phyloP scores from a whole-genome alignment of 805 yeast species.

The Schizosaccharomyces japonicus region DNA sequence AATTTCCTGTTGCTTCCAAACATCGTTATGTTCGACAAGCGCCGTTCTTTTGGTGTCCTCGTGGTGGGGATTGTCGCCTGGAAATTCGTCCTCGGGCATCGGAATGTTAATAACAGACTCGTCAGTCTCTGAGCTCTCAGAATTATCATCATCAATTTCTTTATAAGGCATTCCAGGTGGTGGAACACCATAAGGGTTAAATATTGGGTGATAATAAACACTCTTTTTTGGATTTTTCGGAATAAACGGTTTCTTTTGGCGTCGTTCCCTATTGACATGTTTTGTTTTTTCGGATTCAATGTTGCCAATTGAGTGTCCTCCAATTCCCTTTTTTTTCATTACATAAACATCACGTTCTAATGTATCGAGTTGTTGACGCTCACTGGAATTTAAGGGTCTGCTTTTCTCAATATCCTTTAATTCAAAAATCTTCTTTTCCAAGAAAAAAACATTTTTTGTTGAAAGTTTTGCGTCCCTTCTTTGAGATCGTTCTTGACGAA shows the following conservation, averaged over 20 bases:
- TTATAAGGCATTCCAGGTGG: constrained; percentile 4
- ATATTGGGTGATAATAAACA: constrained; percentile 1
- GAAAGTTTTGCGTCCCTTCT: neutral
- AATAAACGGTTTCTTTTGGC: neutral
- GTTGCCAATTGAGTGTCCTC: neutral
- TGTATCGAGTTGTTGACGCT: neutral
- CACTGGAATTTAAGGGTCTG: neutral
- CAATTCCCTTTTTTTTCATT: neutral
- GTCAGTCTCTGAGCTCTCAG: neutral
- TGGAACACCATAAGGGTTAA: constrained; percentile 3
- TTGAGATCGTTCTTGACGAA: neutral
- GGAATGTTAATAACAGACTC: constrained; percentile 2
- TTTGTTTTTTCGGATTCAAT: constrained; percentile 2
- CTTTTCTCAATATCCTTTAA: neutral
- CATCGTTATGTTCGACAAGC: neutral
- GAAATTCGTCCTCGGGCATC: neutral
- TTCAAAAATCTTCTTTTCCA: neutral
- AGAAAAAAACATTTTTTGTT: neutral
- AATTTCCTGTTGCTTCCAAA: neutral
- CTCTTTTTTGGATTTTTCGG: constrained; percentile 1
- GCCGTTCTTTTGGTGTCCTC: neutral
- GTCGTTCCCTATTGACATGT: neutral
- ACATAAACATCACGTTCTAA: neutral
- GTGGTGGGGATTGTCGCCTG: neutral
- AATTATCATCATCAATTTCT: neutral